phyloP scores from a whole-genome alignment of 306 rosid species.

The Begonia fuchsioides region DNA sequence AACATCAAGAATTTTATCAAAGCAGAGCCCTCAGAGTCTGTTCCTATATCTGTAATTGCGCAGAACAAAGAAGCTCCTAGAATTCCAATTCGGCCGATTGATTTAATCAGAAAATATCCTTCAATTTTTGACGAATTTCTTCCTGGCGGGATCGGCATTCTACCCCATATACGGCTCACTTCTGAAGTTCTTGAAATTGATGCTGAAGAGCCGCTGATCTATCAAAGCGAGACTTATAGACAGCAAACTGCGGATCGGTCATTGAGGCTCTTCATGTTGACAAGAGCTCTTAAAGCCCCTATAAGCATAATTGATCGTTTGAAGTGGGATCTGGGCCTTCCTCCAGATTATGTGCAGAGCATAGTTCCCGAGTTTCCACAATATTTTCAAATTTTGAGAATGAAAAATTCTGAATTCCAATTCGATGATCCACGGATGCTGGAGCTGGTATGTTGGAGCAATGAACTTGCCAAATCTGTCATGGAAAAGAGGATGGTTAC shows the following conservation, averaged over 20 bases:
- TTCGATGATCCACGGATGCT: slow-evolving; percentile 14
- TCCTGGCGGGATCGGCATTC: slow-evolving; percentile 28
- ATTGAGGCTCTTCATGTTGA: slow-evolving; percentile 55
- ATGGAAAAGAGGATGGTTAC: slow-evolving; percentile 27
- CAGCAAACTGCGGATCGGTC: slow-evolving; percentile 47
- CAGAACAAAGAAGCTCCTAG: slow-evolving; percentile 23
- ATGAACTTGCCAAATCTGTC: slow-evolving; percentile 39
- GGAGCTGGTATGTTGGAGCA: slow-evolving; percentile 81
- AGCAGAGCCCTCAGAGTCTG: slow-evolving; percentile 60
- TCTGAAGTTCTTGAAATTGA: slow-evolving; percentile 30
- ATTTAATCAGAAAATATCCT: slow-evolving; percentile 54
- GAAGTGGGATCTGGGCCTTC: slow-evolving; percentile 82
- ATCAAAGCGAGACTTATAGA: slow-evolving; percentile 28
- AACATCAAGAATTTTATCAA: slow-evolving; percentile 44
- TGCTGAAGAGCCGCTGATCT: slow-evolving; percentile 29
- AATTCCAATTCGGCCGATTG: slow-evolving; percentile 53
- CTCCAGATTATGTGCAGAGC: slow-evolving; percentile 24
- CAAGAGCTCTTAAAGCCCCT: slow-evolving; percentile 36
- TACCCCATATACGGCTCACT: slow-evolving; percentile 45
- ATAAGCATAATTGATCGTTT: slow-evolving; percentile 22
- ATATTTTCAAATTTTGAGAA: slow-evolving; percentile 30
- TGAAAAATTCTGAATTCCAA: slow-evolving; percentile 7
- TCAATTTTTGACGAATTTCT: slow-evolving; percentile 48
- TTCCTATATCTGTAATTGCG: slow-evolving; percentile 40
- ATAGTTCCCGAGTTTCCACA: slow-evolving; percentile 64